A percentile compares a stretch with the other conserved stretches of the same genome.
phyloP scores from a whole-genome alignment of 495 filamentous ascomycete genomes.

The Penicillium lagena region DNA sequence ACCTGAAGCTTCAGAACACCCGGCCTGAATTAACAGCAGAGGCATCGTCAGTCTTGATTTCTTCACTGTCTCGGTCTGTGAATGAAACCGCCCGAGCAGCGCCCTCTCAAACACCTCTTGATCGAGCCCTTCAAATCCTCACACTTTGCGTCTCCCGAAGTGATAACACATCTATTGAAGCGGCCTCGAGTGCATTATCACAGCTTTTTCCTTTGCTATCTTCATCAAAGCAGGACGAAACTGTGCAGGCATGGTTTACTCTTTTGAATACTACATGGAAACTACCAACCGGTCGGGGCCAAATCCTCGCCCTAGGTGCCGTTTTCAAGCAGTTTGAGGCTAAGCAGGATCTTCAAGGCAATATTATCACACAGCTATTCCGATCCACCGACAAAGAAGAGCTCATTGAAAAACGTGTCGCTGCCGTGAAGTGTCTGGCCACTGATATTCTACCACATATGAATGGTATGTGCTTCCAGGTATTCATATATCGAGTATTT shows the following conservation, averaged over 20 bases:
- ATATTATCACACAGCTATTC: slow-evolving; percentile 28
- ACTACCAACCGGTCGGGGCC: slow-evolving; percentile 34
- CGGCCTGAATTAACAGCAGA: slow-evolving; percentile 67
- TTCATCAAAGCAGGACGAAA: slow-evolving; percentile 21
- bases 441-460: slow-evolving; percentile 40
- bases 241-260: slow-evolving; percentile 30
- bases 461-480: slow-evolving; percentile 15
- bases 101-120: slow-evolving; percentile 21
- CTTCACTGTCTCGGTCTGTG: slow-evolving; percentile 22
- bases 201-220: slow-evolving; percentile 36
- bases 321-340: slow-evolving; percentile 28
- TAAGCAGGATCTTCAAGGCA: slow-evolving; percentile 11
- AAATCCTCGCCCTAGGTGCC: slow-evolving; percentile 37
- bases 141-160: slow-evolving; percentile 36
- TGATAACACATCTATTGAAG: slow-evolving; percentile 42
- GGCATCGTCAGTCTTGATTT: slow-evolving; percentile 51
- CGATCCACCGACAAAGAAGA: slow-evolving; percentile 35
- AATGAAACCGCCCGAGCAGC: not conserved
- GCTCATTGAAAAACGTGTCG: slow-evolving; percentile 51
- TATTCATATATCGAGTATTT: not conserved
- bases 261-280: slow-evolving; percentile 32
- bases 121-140: slow-evolving; percentile 33
- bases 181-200: slow-evolving; percentile 39
- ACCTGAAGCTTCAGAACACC: slow-evolving; percentile 43
- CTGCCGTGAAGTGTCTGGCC: slow-evolving; percentile 54